Evolutionary conservation across 768 basidiomycete genomes (phyloP).

Genomic region (Trametes cingulata): DNA sequence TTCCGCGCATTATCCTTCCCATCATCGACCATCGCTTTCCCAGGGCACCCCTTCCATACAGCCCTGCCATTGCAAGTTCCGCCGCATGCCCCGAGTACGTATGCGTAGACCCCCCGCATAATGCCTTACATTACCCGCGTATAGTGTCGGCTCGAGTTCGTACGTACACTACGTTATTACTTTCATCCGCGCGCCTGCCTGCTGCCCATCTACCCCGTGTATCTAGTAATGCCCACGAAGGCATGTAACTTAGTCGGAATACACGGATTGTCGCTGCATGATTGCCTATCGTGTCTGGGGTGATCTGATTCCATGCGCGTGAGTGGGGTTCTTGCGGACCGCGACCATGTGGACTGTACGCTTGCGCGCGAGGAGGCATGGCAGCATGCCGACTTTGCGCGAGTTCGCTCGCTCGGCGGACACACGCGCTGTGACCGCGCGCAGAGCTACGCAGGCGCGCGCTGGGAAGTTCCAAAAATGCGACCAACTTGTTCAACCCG

Average conservation of each 20-base stretch:
- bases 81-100: slow-evolving; percentile 1
- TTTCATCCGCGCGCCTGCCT: not conserved
- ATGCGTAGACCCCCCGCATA: slow-evolving; percentile 9
- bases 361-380: no score
- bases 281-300: not conserved
- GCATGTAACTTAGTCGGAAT: slow-evolving; percentile 1
- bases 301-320: not conserved
- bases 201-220: not conserved
- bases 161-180: slow-evolving; percentile 19
- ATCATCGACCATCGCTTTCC: not conserved
- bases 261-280: not conserved
- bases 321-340: no score
- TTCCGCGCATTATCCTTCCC: not conserved
- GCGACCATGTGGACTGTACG: no score
- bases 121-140: slow-evolving; percentile 16
- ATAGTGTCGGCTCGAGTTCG: slow-evolving; percentile 9
- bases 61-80: not conserved
- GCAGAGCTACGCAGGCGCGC: no score
- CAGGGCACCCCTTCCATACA: not conserved
- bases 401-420: no score
- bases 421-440: no score
- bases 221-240: not conserved
- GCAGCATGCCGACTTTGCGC: no score
- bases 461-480: no score
- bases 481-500: no score